These are phyloP conservation scores for Mercurialis annua DNA, from an alignment of 345 rosid genomes.

Conservation along the genomic window DNA sequence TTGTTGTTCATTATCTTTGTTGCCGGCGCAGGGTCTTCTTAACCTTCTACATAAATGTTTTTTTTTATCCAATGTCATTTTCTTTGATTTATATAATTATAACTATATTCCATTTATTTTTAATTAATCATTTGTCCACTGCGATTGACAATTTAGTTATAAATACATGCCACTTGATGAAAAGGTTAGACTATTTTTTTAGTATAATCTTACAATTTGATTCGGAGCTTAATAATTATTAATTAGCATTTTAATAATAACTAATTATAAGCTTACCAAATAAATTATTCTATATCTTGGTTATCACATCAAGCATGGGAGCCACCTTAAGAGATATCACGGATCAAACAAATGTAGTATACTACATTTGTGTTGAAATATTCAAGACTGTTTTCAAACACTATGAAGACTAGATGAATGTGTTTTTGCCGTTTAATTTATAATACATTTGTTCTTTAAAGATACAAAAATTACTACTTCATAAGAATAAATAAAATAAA, in stretches of 20 bases:
- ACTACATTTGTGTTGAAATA: too few relatives aligned
- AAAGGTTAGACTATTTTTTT: too few relatives aligned
- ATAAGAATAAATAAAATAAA: too few relatives aligned
- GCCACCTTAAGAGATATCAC: too few relatives aligned
- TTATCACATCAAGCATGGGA: not conserved
- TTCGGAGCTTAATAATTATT: not conserved
- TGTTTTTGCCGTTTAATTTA: too few relatives aligned
- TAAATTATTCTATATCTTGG: not conserved
- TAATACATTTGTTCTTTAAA: too few relatives aligned
- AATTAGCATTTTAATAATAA: not conserved
- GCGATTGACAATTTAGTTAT: not conserved
- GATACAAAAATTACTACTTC: too few relatives aligned
- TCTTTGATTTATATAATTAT: not conserved
- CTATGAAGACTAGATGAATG: too few relatives aligned
- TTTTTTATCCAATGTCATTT: not conserved
- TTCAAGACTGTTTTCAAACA: too few relatives aligned
- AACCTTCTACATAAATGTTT: not conserved
- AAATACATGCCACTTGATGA: not conserved
- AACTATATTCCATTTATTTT: not conserved
- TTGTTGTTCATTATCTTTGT: not conserved
- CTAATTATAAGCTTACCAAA: constrained; percentile 20
- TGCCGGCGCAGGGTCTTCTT: constrained; percentile 10
- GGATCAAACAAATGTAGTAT: too few relatives aligned
- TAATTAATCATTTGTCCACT: not conserved
- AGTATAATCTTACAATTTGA: not conserved